Conservation (phyloP, 2,329 filamentous ascomycete species). For the Pseudocercospora crystallina region DNA sequence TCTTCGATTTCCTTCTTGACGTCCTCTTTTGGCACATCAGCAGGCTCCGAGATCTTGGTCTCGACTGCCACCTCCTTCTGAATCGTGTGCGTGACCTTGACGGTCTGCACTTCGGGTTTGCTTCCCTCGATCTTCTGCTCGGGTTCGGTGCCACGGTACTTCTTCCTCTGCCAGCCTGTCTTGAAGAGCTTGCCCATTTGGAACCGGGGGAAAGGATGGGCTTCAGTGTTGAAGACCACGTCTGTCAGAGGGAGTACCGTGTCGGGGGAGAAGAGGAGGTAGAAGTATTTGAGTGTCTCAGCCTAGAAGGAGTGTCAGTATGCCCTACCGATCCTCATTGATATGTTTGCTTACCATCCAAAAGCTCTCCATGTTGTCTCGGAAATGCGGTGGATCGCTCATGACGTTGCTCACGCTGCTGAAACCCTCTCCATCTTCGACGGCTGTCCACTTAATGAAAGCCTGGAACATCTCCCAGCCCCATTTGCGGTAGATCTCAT, state of each 20-base stretch:
- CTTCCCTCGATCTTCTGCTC: constrained; percentile 12
- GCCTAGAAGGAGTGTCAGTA: constrained; percentile 54
- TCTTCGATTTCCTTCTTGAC: background rate
- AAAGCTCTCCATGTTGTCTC: constrained; percentile 98
- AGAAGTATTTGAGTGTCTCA: constrained; percentile 97
- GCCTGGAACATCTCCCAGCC: constrained; percentile 98
- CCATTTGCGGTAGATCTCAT: constrained; percentile 87
- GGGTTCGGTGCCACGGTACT: constrained; percentile 29
- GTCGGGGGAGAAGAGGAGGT: constrained; percentile 83
- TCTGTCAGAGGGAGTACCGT: constrained; percentile 82
- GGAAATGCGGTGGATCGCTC: constrained; percentile 63
- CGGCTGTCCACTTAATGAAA: constrained; percentile 81
- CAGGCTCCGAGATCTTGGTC: constrained; percentile 1
- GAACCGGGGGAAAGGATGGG: constrained; percentile 85
- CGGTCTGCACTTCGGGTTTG: constrained; percentile 17
- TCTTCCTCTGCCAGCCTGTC: constrained; percentile 77
- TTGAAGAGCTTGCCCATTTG: constrained; percentile 73
- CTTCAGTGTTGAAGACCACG: constrained; percentile 94
- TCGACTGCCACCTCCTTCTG: constrained; percentile 11
- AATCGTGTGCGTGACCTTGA: constrained; percentile 25
- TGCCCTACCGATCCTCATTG: background rate
- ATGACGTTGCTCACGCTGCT: constrained; percentile 77
- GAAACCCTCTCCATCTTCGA: constrained; percentile 76
- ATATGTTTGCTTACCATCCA: constrained; percentile 71
- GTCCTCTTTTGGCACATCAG: background rate